Evolutionary conservation across 345 rosid genomes (phyloP), one percentile per base, ranked within the genome.

Genomic region (Aquilaria yunnanensis): DNA sequence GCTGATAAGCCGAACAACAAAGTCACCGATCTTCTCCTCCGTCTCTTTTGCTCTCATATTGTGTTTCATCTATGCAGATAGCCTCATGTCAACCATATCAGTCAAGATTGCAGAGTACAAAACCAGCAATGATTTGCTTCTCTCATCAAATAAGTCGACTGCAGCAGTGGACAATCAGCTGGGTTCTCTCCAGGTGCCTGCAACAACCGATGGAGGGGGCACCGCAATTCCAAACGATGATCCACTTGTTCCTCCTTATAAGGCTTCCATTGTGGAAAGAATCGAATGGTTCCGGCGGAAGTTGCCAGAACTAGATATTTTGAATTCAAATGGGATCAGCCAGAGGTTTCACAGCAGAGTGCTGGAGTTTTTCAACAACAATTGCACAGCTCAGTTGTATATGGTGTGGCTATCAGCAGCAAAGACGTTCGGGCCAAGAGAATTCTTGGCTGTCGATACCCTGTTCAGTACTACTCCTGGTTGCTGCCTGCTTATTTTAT

Each of bases 401-500:
- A 85, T 86, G 97, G 77, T 83, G 32, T 91, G 92, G 94, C 82
- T 88, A 58, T 83, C 97, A 10, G 74, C 84, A 0, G 85, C 77
- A 3, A 53, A 60, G 1, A 67, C 81, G 4, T 86, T 84, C 29
- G 82, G 84, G 34, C 73, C 82, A 47, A 83, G 86, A 60, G 91
- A 91, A 66, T 69, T 83, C 70, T 52, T 86, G 68, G 82, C 86
- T 1, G 56, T 79, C 5, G 89, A 81, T 41, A 84, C 79, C 60
- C 78, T 83, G 29, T 80, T 88, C 78, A 81, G 79, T 48, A 58
- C 75, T 30, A 77, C 80, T 47, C 87, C 87, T 14, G 51, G 67
- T 14, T 85, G 84, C 14, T 88, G 88, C 70, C 73, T 88, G 61
- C 51, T 78, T 54, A 81, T 91, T 55, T 43, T 88, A 48, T 84